Conservation (phyloP, 208 protist species). For the Polymyxa betae region DNA sequence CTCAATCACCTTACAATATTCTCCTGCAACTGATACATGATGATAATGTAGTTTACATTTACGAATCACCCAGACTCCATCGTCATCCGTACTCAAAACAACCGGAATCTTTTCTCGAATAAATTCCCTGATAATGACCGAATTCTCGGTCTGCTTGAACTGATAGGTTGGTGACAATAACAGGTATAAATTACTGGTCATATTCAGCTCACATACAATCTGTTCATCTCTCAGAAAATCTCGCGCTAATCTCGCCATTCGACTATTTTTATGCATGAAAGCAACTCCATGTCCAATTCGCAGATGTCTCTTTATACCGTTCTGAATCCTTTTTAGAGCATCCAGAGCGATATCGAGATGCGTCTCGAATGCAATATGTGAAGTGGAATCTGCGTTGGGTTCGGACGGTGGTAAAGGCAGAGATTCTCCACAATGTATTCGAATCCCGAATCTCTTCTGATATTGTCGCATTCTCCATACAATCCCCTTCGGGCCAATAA, state of each 20-base stretch:
- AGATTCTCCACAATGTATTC: not conserved
- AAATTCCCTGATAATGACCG: not conserved
- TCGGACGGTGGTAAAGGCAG: not conserved
- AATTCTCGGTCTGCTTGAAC: not conserved
- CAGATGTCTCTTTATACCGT: not conserved
- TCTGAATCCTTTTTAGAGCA: not conserved
- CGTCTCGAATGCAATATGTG: not conserved
- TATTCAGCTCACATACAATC: not conserved
- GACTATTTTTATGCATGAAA: not conserved
- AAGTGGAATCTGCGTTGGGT: not conserved
- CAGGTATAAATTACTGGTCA: not conserved
- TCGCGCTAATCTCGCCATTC: not conserved
- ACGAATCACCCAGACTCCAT: not conserved
- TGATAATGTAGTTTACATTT: not conserved
- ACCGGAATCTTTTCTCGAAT: not conserved
- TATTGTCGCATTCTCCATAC: no score
- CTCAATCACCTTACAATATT: not conserved
- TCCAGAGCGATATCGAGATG: not conserved
- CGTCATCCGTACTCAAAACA: not conserved
- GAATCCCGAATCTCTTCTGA: not conserved
- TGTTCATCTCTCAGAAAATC: not conserved
- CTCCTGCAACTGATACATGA: not conserved
- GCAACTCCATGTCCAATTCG: not conserved
- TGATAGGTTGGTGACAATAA: not conserved
- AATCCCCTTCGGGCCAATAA: no score